These are phyloP conservation scores for Pichia pseudocactophila DNA, from an alignment of 805 yeast genomes.

Conservation along the genomic window DNA sequence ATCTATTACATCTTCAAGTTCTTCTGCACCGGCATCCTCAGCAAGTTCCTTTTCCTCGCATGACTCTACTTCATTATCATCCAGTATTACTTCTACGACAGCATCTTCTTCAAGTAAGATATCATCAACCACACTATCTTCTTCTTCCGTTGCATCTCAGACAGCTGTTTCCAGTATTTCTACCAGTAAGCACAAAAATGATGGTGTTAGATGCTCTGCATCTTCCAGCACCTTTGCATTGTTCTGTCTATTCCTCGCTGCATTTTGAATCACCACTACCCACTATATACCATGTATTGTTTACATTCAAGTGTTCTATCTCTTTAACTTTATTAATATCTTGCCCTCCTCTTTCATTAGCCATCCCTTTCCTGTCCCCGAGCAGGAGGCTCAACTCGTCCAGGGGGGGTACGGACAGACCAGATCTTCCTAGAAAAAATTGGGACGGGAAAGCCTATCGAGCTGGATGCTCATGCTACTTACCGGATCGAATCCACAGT, in stretches of 20 bases:
- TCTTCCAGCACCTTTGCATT: no score
- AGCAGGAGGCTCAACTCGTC: no score
- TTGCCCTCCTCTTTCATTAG: no score
- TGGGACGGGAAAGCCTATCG: no score
- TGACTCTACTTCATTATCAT: not conserved
- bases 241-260: not conserved
- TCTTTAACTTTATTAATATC: no score
- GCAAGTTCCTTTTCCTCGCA: not conserved
- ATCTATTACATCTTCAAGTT: not conserved
- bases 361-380: no score
- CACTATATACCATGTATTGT: no score
- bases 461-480: no score
- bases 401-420: no score
- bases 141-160: not conserved
- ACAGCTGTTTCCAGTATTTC: conserved; percentile 6
- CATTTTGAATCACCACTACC: not conserved
- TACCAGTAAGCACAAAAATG: conserved; percentile 5
- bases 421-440: no score
- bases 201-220: conserved; percentile 2
- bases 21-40: not conserved
- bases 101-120: not conserved
- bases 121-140: not conserved
- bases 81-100: not conserved
- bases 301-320: no score
- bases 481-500: no score